These are phyloP conservation scores for Leptographium procerum DNA, from an alignment of 2,329 filamentous ascomycete genomes.

Conservation along the genomic window DNA sequence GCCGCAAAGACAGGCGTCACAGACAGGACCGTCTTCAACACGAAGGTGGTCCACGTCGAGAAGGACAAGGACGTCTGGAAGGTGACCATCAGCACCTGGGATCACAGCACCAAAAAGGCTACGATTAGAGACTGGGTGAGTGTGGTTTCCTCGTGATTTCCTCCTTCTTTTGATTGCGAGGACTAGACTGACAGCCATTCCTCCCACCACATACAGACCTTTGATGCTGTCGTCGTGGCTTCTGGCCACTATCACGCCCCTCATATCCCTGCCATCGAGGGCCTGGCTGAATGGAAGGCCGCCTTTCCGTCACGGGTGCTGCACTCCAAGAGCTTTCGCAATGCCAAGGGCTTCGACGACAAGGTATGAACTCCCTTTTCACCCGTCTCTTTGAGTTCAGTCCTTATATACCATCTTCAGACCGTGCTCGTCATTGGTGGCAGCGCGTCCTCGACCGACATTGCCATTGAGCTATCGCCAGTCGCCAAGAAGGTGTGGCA, in stretches of 20 bases:
- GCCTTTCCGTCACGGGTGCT: constrained; percentile 40
- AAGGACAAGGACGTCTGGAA: constrained; percentile 24
- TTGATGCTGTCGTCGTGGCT: constrained; percentile 57
- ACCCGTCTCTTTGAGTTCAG: not conserved
- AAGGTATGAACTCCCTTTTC: not conserved
- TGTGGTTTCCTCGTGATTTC: not conserved
- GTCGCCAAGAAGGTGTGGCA: constrained; percentile 29
- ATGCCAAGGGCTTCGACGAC: constrained; percentile 23
- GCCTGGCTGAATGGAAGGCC: constrained; percentile 45
- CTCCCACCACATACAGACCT: constrained; percentile 22
- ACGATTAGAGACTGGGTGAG: not conserved
- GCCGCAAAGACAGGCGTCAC: constrained; percentile 38
- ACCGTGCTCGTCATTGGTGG: constrained; percentile 41
- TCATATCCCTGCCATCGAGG: constrained; percentile 47
- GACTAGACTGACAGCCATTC: not conserved
- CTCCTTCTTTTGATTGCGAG: not conserved
- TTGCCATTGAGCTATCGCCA: constrained; percentile 26
- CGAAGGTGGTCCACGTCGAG: constrained; percentile 39
- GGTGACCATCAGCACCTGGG: constrained; percentile 3
- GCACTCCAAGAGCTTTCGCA: constrained; percentile 65
- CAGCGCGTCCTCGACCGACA: constrained; percentile 30
- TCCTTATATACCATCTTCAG: constrained; percentile 23
- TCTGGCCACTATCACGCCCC: constrained; percentile 57
- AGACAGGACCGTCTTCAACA: constrained; percentile 40
- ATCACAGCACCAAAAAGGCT: not conserved